Percentiles rank a stretch among this genome's conserved stretches.
These are phyloP conservation scores for Coniferiporia weirii DNA, from an alignment of 1,284 basidiomycete genomes.

Conservation along the genomic window DNA sequence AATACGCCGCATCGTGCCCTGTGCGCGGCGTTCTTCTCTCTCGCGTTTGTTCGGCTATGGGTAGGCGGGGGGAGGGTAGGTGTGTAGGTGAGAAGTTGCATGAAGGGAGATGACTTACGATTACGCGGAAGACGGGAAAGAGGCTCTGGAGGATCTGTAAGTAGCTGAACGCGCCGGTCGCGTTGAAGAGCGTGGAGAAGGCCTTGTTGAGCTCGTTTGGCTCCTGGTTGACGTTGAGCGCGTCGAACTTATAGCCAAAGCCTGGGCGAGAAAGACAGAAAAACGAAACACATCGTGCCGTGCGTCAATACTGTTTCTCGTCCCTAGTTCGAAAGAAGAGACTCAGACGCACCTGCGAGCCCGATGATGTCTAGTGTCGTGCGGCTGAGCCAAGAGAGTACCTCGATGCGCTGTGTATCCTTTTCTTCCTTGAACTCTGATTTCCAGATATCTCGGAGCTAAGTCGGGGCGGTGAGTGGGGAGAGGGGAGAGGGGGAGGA, in stretches of 20 bases:
- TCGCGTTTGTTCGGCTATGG: constrained; percentile 1
- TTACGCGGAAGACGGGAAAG: constrained; percentile 21
- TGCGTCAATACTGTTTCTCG: too few relatives aligned
- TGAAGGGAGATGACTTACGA: constrained; percentile 22
- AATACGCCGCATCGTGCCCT: constrained; percentile 28
- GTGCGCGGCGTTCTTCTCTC: constrained; percentile 17
- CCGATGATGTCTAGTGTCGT: constrained; percentile 47
- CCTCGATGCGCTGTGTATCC: constrained; percentile 26
- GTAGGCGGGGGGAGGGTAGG: not conserved
- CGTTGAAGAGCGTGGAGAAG: constrained; percentile 27
- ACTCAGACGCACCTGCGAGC: constrained; percentile 30
- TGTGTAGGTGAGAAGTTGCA: not conserved
- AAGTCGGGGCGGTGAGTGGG: not conserved
- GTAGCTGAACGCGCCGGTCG: constrained; percentile 1
- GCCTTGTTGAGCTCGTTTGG: constrained; percentile 29
- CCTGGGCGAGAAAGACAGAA: constrained; percentile 29
- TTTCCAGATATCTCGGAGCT: constrained; percentile 18
- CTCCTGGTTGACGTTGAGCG: constrained; percentile 21
- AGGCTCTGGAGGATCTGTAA: constrained; percentile 13
- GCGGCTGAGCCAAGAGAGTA: constrained; percentile 35
- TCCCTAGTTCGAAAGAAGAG: not conserved
- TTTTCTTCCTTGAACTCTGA: constrained; percentile 3
- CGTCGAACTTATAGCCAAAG: constrained; percentile 63
- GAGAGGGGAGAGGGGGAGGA: not conserved
- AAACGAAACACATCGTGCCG: not conserved